A percentile compares a stretch with the other conserved stretches of the same genome.
These are phyloP conservation scores for Boletus huronensis DNA, from an alignment of 768 basidiomycete species.

Conservation along the genomic window DNA sequence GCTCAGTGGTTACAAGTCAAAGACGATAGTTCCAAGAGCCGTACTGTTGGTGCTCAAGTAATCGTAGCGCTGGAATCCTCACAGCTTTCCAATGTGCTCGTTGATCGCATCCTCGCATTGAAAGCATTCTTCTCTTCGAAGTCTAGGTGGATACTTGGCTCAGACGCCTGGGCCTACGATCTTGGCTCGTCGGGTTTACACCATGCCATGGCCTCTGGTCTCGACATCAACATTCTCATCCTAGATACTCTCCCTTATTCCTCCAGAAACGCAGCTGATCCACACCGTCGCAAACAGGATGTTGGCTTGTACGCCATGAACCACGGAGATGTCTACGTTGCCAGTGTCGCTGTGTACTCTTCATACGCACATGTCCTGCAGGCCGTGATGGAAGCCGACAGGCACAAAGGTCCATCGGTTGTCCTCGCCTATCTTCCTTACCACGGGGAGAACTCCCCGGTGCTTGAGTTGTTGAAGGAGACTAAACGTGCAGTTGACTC, in stretches of 20 bases:
- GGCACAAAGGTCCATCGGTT: constrained; percentile 84
- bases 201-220: constrained; percentile 85
- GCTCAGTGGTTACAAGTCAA: constrained; percentile 77
- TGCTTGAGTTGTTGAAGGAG: constrained; percentile 92
- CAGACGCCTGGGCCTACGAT: constrained; percentile 97
- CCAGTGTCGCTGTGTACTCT: constrained; percentile 92
- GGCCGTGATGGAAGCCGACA: constrained; percentile 86
- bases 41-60: constrained; percentile 55
- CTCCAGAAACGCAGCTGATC: constrained; percentile 62
- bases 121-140: constrained; percentile 59
- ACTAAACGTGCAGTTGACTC: constrained; percentile 95
- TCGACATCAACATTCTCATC: constrained; percentile 93
- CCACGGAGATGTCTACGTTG: constrained; percentile 94
- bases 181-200: constrained; percentile 94
- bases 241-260: constrained; percentile 92
- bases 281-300: constrained; percentile 86
- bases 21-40: constrained; percentile 66
- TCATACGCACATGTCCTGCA: constrained; percentile 95
- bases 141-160: constrained; percentile 96
- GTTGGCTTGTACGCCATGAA: constrained; percentile 98
- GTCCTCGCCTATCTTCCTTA: constrained; percentile 95
- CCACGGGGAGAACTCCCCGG: constrained; percentile 66
- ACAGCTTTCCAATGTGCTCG: constrained; percentile 39
- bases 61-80: constrained; percentile 45
- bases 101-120: constrained; percentile 55